Evolutionary conservation across 305 asterid species (phyloP), one percentile per base, ranked within the genome.

Genomic region (Striga hermonthica): DNA sequence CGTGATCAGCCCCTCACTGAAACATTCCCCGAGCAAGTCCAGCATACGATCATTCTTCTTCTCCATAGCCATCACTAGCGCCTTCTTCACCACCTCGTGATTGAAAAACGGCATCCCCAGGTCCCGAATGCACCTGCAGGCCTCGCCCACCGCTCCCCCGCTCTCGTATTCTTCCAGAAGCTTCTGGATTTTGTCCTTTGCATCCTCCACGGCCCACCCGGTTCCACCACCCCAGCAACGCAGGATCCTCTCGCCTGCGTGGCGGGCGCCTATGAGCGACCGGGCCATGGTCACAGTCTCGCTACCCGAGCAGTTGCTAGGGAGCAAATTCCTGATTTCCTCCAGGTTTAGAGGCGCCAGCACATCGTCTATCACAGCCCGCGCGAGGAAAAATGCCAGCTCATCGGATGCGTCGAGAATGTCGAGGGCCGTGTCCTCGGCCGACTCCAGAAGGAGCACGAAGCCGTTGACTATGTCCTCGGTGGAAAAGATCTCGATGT

Each of bases 211-310:
- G 0, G 97, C 96, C 97, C 99, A 93, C 9, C 97, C 97, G 0
- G 96, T 88, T 41, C 99, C 97, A 1, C 99, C 99, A 4, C 97
- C 98, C 99, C 99, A 93, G 81, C 99, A 93, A 75, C 99, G 76
- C 72, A 90, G 87, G 67, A 92, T 82, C 84, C 99, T 83, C 86
- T 93, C 99, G 36, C 99, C 99, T n/a, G 92, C 99, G 48, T 93
- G 99, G 14, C 98, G 92, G 9, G 98, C 98, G 4, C 84, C 94
- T 67, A 84, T 44, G 10, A 92, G 90, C 4, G 97, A 74, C 37
- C 87, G 86, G 6, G 99, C 96, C 90, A 84, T 56, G 15, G 65
- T 72, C 7, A 83, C 82, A 0, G 99, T 90, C 73, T 93, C 99
- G 12, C 76, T 72, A n/a, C 97, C 97, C 9, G 96, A 82, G 74